phyloP scores from a whole-genome alignment of 1,284 basidiomycete species.

The Ceratobasidium sp. region DNA sequence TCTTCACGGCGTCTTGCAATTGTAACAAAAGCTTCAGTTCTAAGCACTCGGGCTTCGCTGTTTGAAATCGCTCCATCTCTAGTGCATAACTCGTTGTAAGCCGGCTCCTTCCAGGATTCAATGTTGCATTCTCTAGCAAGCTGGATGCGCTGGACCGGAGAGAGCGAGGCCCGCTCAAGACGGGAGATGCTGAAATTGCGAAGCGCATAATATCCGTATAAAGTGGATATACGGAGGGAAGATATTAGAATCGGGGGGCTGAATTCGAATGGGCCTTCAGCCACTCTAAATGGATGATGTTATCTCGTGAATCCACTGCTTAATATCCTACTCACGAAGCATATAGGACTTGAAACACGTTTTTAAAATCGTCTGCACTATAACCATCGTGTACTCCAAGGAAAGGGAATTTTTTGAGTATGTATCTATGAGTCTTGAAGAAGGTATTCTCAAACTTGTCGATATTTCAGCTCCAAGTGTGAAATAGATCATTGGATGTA shows the following conservation, averaged over 20 bases:
- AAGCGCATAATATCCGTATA: slow-evolving; percentile 12
- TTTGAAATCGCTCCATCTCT: slow-evolving; percentile 24
- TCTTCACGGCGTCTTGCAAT: slow-evolving; percentile 11
- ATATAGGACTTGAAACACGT: too few species aligned
- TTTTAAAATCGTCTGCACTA: too few species aligned
- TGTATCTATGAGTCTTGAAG: slow-evolving; percentile 29
- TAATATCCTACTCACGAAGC: slow-evolving; percentile 5
- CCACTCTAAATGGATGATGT: background rate
- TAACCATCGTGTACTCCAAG: too few species aligned
- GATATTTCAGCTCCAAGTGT: background rate
- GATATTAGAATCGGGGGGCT: background rate
- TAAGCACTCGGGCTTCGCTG: slow-evolving; percentile 33
- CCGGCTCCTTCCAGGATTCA: slow-evolving; percentile 42
- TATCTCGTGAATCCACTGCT: background rate
- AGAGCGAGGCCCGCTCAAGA: slow-evolving; percentile 25
- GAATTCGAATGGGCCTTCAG: slow-evolving; percentile 13
- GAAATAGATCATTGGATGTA: background rate
- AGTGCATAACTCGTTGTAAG: slow-evolving; percentile 36
- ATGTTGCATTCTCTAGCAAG: slow-evolving; percentile 29
- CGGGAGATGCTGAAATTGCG: slow-evolving; percentile 14
- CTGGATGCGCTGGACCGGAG: slow-evolving; percentile 37
- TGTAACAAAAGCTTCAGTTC: slow-evolving; percentile 6
- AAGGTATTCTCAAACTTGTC: slow-evolving; percentile 13
- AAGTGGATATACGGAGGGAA: slow-evolving; percentile 1
- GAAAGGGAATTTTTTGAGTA: slow-evolving; percentile 21